Evolutionary conservation across 2,329 filamentous ascomycete genomes (phyloP).

Genomic region (Talaromyces sp.): DNA sequence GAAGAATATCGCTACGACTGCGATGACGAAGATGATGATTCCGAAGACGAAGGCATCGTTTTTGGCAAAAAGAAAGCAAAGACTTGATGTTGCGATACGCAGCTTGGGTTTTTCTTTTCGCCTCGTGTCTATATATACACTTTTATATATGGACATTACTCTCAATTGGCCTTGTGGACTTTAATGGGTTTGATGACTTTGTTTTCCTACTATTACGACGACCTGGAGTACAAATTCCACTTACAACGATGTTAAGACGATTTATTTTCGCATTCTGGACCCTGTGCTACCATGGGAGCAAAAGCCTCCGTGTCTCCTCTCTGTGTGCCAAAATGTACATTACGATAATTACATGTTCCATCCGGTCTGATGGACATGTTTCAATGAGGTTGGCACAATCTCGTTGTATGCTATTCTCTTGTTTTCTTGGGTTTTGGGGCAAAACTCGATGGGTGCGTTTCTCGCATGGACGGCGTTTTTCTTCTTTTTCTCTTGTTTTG

Average conservation of each 20-base stretch:
- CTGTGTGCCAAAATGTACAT: background rate
- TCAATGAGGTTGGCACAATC: conserved; percentile 1
- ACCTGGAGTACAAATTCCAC: background rate
- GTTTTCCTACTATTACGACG: background rate
- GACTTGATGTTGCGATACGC: background rate
- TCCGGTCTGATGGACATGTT: background rate
- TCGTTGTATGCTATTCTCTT: conserved; percentile 7
- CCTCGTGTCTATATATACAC: background rate
- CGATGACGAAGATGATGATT: conserved; percentile 38
- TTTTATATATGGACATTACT: background rate
- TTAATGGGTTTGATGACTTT: background rate
- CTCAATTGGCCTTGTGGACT: background rate
- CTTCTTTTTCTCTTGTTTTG: background rate
- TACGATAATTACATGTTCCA: background rate
- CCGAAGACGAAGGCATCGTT: conserved; percentile 38
- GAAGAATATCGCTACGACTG: conserved; percentile 36
- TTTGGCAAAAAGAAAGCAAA: conserved; percentile 25
- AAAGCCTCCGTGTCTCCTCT: background rate
- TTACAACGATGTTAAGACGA: background rate
- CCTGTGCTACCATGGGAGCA: background rate
- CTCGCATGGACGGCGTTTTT: conserved; percentile 1
- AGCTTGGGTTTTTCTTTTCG: background rate
- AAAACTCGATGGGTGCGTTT: background rate
- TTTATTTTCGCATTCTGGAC: background rate
- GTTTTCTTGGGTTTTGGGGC: background rate